These are phyloP conservation scores for Batrachochytrium dendrobatidis DNA, from an alignment of 371 early-diverging fungal species.

Conservation along the genomic window DNA sequence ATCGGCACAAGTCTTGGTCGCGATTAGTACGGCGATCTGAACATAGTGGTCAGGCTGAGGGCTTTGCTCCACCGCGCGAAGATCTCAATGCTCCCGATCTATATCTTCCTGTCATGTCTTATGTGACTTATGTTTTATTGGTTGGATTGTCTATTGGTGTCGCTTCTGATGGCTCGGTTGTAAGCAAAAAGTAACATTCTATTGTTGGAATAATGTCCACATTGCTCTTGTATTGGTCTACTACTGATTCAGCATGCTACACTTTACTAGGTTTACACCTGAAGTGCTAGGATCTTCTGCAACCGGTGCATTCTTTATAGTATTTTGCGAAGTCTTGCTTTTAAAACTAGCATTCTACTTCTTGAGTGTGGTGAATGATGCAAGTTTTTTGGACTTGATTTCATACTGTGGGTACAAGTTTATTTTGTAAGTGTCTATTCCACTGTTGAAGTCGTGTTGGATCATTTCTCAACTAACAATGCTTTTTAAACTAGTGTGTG, in stretches of 20 bases:
- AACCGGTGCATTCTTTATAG: constrained; percentile 75
- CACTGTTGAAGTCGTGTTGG: constrained; percentile 1
- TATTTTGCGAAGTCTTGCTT: constrained; percentile 72
- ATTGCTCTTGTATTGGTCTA: not conserved
- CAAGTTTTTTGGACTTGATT: constrained; percentile 79
- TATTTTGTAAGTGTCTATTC: constrained; percentile 54
- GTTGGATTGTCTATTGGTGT: constrained; percentile 71
- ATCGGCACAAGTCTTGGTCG: constrained; percentile 84
- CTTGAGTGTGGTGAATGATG: constrained; percentile 77
- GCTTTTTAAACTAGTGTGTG: constrained; percentile 35
- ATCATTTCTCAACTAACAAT: not conserved
- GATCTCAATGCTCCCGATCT: constrained; percentile 95
- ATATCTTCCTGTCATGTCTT: constrained; percentile 90
- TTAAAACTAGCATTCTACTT: constrained; percentile 84
- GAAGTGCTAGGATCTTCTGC: constrained; percentile 84
- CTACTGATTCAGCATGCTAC: not conserved
- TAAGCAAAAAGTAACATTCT: not conserved
- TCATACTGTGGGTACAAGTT: constrained; percentile 96
- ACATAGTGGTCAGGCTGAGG: constrained; percentile 74
- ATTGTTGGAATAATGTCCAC: not conserved
- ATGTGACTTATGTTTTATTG: constrained; percentile 89
- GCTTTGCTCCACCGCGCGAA: constrained; percentile 79
- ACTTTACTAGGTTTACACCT: constrained; percentile 85
- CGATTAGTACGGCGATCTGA: constrained; percentile 70
- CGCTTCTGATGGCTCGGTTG: not conserved